Base-by-base conservation (phyloP, 2,329 filamentous ascomycete genomes). In the Pseudogymnoascus verrucosus region DNA sequence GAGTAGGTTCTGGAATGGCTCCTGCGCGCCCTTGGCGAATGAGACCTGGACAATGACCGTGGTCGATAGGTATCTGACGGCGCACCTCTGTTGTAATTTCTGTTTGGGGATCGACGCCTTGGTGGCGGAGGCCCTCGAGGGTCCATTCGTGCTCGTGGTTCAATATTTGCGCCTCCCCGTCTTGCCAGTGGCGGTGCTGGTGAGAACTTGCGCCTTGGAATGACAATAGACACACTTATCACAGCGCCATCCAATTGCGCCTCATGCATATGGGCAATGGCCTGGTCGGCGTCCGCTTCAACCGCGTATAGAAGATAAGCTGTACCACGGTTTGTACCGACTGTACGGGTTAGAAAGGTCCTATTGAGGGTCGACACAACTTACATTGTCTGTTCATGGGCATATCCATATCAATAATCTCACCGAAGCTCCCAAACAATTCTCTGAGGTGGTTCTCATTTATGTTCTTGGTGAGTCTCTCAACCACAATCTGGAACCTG, bases 221-320 rank as follows among this genome's bases (percentile, higher is more conserved):
- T 68, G 31, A 75, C 73, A 37, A 74, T 74, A 28, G 73, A 75
- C 14, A 75, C 73, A 62, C 71, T 74, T 63, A 75, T 74, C 4
- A 71, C 62, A 4, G 71, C 69, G 31, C 73, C 73, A 61, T 75
- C 73, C 37, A 74, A 71, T 72, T 96, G 90, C n/a, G 90, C 91
- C 78, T 99, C 95, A 76, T 99, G 95, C 95, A 99, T 98, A 74
- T 96, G 90, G 16, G 93, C 86, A 69, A 97, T 96, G 28, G 95
- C 95, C 12, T 86, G 82, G 76, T 97, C 91, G 23, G 95, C 93
- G 67, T 93, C 89, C 60, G 84, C 80, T 67, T 92, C 85, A 68
- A 89, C 82, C 62, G 86, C 80, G 76, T 89, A 99, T 44, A 96
- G 82, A 67, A 98, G 92, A 75, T 97, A 98, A 34, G 93, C 95